A percentile compares a stretch with the other conserved stretches of the same genome.
Evolutionary conservation across 2,329 filamentous ascomycete species (phyloP).

Genomic region (Aspergillus sp.): DNA sequence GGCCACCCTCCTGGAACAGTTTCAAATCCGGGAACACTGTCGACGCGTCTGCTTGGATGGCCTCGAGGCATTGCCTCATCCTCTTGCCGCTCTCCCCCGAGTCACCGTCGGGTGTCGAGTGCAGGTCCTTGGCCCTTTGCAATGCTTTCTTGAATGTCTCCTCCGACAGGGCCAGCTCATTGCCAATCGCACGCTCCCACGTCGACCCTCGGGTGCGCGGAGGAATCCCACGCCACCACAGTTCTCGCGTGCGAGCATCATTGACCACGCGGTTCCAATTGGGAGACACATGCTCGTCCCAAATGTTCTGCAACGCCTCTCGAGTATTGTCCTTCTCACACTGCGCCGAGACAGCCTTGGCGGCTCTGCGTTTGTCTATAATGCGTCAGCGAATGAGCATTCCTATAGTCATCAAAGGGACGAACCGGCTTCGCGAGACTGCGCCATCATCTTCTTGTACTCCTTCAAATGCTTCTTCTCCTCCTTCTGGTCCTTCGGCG

Average conservation of each 20-base stretch:
- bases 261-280: constrained; percentile 49
- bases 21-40: constrained; percentile 49
- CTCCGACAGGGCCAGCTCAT: constrained; percentile 48
- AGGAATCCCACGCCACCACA: constrained; percentile 57
- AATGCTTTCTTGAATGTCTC: constrained; percentile 50
- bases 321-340: constrained; percentile 44
- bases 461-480: constrained; percentile 77
- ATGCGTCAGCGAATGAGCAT: constrained; percentile 6
- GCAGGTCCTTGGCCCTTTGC: constrained; percentile 43
- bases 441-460: constrained; percentile 58
- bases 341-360: constrained; percentile 38
- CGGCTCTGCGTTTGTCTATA: constrained; percentile 41
- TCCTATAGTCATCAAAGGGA: constrained; percentile 1
- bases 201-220: constrained; percentile 47
- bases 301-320: constrained; percentile 48
- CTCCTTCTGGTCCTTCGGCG: constrained; percentile 69
- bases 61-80: constrained; percentile 44
- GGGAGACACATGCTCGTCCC: constrained; percentile 52
- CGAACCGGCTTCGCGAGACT: constrained; percentile 48
- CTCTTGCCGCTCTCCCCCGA: constrained; percentile 34
- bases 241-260: constrained; percentile 47
- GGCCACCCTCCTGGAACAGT: constrained; percentile 47
- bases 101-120: constrained; percentile 34
- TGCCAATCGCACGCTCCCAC: constrained; percentile 53
- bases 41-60: constrained; percentile 46